These are phyloP conservation scores for Fusarium sp. DNA, from an alignment of 2,329 filamentous ascomycete species.

Conservation along the genomic window DNA sequence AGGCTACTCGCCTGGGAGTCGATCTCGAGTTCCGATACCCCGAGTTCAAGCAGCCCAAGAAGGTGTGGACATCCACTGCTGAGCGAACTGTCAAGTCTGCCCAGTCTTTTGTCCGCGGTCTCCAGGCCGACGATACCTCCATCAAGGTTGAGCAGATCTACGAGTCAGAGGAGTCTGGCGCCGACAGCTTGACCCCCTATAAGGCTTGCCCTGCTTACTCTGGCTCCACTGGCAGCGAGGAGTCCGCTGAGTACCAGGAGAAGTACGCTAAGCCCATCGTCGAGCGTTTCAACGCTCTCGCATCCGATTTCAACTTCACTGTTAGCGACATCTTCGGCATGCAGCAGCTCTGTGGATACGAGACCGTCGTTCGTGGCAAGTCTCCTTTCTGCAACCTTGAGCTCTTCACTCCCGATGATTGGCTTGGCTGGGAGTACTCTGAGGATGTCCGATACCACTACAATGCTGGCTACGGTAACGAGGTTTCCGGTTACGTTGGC, in stretches of 20 bases:
- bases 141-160: constrained; percentile 66
- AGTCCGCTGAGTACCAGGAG: constrained; percentile 62
- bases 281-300: constrained; percentile 64
- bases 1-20: constrained; percentile 69
- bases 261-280: constrained; percentile 70
- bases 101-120: constrained; percentile 66
- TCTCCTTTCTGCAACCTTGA: constrained; percentile 70
- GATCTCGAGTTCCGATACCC: constrained; percentile 69
- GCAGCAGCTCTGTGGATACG: constrained; percentile 74
- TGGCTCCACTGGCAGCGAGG: constrained; percentile 65
- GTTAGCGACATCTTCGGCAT: constrained; percentile 71
- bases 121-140: constrained; percentile 62
- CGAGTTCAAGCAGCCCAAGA: constrained; percentile 61
- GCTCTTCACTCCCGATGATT: constrained; percentile 70
- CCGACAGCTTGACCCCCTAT: constrained; percentile 71
- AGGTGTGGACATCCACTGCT: constrained; percentile 71
- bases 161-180: constrained; percentile 67
- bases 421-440: constrained; percentile 74
- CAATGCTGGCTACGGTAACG: constrained; percentile 73
- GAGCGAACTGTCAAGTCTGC: constrained; percentile 70
- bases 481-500: constrained; percentile 67
- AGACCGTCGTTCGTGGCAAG: constrained; percentile 70
- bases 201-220: constrained; percentile 72
- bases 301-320: constrained; percentile 71
- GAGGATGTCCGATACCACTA: constrained; percentile 73